Conservation (phyloP, 805 yeast species). For the Metschnikowia colocasiae region DNA sequence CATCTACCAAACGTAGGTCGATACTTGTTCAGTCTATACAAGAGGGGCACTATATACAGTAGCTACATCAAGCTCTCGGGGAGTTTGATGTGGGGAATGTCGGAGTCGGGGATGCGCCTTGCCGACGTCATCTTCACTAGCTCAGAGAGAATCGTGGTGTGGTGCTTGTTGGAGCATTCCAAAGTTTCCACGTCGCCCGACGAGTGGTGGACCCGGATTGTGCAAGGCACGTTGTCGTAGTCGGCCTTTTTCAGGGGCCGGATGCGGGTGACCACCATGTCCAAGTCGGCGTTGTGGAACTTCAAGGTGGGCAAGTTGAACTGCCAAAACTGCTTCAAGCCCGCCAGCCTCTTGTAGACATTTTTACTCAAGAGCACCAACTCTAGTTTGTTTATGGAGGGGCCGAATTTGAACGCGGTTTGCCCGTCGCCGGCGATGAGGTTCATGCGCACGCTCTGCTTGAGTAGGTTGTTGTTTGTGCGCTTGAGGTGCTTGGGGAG, state of each 20-base stretch:
- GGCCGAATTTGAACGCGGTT: slow-evolving; percentile 31
- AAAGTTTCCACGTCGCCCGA: slow-evolving; percentile 26
- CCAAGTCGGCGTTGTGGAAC: slow-evolving; percentile 75
- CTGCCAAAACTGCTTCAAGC: slow-evolving; percentile 74
- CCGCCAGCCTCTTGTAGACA: slow-evolving; percentile 50
- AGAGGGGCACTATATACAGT: slow-evolving; percentile 1
- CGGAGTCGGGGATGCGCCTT: slow-evolving; percentile 43
- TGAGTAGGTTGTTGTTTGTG: slow-evolving; percentile 26
- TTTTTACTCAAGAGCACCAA: slow-evolving; percentile 46
- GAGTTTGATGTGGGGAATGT: slow-evolving; percentile 31
- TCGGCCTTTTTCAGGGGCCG: slow-evolving; percentile 12
- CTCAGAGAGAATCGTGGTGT: slow-evolving; percentile 53
- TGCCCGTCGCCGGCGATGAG: slow-evolving; percentile 47
- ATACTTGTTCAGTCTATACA: too few species aligned
- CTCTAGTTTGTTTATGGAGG: slow-evolving; percentile 39
- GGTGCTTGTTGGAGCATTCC: slow-evolving; percentile 50
- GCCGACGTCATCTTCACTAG: slow-evolving; percentile 53
- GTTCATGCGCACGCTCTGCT: slow-evolving; percentile 50
- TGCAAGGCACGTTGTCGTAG: slow-evolving; percentile 13
- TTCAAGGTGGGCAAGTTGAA: slow-evolving; percentile 68
- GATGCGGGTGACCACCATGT: slow-evolving; percentile 58
- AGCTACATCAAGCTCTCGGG: not conserved
- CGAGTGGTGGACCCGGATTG: slow-evolving; percentile 11
- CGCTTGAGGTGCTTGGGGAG: slow-evolving; percentile 11
- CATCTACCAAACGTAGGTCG: too few species aligned